These are phyloP conservation scores for Bryoerythrophyllum caledonicum DNA, from an alignment of 225 moss, liverwort and hornwort genomes.

Conservation along the genomic window DNA sequence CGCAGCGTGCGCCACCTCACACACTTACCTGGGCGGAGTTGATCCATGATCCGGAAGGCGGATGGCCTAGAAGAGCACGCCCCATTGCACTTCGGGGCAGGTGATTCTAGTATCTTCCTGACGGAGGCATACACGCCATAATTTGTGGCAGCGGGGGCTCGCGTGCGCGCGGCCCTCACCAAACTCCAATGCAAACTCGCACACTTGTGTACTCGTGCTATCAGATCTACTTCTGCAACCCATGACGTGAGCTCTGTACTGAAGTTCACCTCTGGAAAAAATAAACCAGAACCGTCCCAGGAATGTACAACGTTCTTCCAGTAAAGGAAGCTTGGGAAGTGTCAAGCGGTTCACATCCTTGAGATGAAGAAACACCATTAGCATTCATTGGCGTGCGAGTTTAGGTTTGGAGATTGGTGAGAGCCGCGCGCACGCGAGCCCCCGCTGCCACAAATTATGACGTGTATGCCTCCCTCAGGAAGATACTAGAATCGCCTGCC, in stretches of 20 bases:
- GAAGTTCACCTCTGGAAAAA: no score
- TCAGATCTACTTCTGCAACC: no score
- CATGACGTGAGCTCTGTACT: no score
- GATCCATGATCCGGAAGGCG: background rate
- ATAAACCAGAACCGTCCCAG: no score
- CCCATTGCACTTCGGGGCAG: background rate
- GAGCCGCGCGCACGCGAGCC: constrained; percentile 62
- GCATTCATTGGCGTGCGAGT: no score
- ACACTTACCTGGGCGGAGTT: background rate
- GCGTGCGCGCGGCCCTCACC: constrained; percentile 51
- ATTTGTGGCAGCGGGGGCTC: constrained; percentile 71
- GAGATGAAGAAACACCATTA: no score
- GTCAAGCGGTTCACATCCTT: no score
- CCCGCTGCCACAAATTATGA: constrained; percentile 71
- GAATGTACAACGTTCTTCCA: no score
- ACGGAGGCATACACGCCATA: constrained; percentile 43
- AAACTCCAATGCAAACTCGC: background rate
- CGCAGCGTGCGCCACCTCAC: fast-evolving
- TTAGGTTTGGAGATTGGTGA: background rate
- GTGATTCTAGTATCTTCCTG: background rate
- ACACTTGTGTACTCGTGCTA: no score
- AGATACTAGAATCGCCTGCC: background rate
- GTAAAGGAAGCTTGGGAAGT: no score
- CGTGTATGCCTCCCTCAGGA: constrained; percentile 18
- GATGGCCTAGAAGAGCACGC: background rate